A percentile compares a stretch with the other conserved stretches of the same genome.
phyloP scores from a whole-genome alignment of 2,329 filamentous ascomycete species.

The Sclerotinia glacialis region DNA sequence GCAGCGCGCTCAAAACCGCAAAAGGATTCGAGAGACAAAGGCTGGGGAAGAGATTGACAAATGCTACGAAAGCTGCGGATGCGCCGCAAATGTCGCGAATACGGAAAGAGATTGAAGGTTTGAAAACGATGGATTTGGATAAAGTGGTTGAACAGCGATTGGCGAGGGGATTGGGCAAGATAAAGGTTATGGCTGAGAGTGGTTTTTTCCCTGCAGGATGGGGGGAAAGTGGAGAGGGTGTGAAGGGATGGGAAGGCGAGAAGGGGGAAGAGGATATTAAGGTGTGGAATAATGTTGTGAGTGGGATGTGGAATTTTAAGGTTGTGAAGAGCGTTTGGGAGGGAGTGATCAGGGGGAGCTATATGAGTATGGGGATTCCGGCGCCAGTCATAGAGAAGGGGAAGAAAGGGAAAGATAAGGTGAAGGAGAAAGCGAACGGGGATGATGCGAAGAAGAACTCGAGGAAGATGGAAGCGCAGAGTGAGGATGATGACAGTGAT shows the following conservation, averaged over 20 bases:
- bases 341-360: slow-evolving; percentile 38
- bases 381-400: slow-evolving; percentile 29
- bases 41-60: slow-evolving; percentile 56
- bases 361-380: slow-evolving; percentile 36
- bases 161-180: slow-evolving; percentile 49
- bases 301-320: slow-evolving; percentile 53
- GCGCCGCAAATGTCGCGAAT: slow-evolving; percentile 56
- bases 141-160: slow-evolving; percentile 48
- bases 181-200: slow-evolving; percentile 48
- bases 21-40: slow-evolving; percentile 79
- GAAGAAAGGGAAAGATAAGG: slow-evolving; percentile 26
- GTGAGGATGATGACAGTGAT: slow-evolving; percentile 17
- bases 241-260: slow-evolving; percentile 38
- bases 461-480: slow-evolving; percentile 20
- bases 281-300: slow-evolving; percentile 49
- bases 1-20: slow-evolving; percentile 65
- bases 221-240: slow-evolving; percentile 29
- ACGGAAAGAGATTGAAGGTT: slow-evolving; percentile 55
- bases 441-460: slow-evolving; percentile 10
- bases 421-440: slow-evolving; percentile 24
- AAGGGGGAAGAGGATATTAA: slow-evolving; percentile 32
- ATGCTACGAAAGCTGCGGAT: slow-evolving; percentile 46
- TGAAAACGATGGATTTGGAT: slow-evolving; percentile 51
- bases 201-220: slow-evolving; percentile 43
- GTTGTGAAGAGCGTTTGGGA: slow-evolving; percentile 50